Conservation (phyloP, 2,329 filamentous ascomycete genomes). For the Blumeria hordei region DNA sequence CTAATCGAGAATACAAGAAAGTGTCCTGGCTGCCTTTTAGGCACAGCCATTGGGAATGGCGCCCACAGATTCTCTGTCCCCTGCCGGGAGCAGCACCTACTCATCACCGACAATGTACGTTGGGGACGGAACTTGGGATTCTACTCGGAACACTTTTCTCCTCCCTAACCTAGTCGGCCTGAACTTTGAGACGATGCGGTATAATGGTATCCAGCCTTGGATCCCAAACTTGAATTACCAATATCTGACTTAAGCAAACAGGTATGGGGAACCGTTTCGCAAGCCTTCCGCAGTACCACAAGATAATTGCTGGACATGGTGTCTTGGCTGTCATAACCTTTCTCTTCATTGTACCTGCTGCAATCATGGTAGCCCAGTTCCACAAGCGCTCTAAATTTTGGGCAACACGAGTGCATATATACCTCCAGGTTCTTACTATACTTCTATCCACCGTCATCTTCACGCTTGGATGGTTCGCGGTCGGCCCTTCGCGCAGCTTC, state of each 20-base stretch:
- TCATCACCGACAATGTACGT: constrained; percentile 50
- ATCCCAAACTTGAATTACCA: not conserved
- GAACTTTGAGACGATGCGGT: constrained; percentile 62
- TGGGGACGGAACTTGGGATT: constrained; percentile 68
- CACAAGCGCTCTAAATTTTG: constrained; percentile 34
- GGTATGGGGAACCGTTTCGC: constrained; percentile 67
- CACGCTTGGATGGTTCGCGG: constrained; percentile 53
- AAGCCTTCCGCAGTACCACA: constrained; percentile 43
- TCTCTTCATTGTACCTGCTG: constrained; percentile 44
- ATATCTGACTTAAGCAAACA: constrained; percentile 1
- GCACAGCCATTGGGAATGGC: constrained; percentile 11
- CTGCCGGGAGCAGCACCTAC: constrained; percentile 50
- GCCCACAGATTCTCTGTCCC: constrained; percentile 14
- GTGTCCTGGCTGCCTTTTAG: not conserved
- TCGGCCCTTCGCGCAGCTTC: constrained; percentile 44
- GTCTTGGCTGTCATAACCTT: constrained; percentile 51
- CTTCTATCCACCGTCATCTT: constrained; percentile 47
- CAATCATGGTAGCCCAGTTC: constrained; percentile 54
- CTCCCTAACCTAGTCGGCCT: constrained; percentile 53
- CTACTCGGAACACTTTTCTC: constrained; percentile 50
- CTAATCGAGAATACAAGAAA: too few relatives aligned
- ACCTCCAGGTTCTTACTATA: constrained; percentile 45
- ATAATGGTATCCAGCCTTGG: constrained; percentile 38
- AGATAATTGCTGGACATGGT: constrained; percentile 45
- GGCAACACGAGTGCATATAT: constrained; percentile 47